Evolutionary conservation across 2,329 filamentous ascomycete species (phyloP), one percentile per base, ranked within the genome.

Genomic region (Plectosphaerella sp.): DNA sequence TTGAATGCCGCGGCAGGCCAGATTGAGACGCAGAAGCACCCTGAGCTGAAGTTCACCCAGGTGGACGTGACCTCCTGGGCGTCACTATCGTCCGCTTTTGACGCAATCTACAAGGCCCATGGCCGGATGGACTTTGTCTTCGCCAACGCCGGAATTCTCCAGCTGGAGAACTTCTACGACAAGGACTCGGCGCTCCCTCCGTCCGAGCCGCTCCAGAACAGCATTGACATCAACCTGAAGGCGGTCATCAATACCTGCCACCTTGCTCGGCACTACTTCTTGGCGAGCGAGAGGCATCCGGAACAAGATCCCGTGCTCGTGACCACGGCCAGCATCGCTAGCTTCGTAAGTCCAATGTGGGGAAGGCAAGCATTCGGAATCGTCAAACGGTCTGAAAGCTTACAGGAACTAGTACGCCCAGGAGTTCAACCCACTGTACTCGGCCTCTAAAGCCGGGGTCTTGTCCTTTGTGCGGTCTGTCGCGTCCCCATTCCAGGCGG

Each of bases 81-180:
- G 4, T 52, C 52, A 11, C 57, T 61, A 11, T 55, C 59, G 39
- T 55, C 3, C 54, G 63, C 24, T 50, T 76, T 75, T 51, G 64
- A 75, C 45, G 56, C 54, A 15, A 60, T 67, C 9, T 76, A 70
- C 61, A 54, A 62, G 5, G 53, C 59, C 3, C 59, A 64, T 10
- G 62, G 64, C 14, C 60, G 67, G 3, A 45, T 78, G 15, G 74
- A 77, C 61, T 75, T 77, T 54, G 73, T 77, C 35, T 78, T 73
- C 55, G 74, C 72, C 15, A 78, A 77, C 51, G 74, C 74, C 1
- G 75, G 75, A 1, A 67, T 76, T 20, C 62, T 75, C 8, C 72
- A 75, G 50, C 59, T 64, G 16, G 58, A 64, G 50, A 72, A 71
- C 51, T 74, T 74, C 59, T 75, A 57, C 50, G 48, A 55, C 24